Evolutionary conservation across 192 early-diverging fungal genomes (phyloP), one percentile per base, ranked within the genome.

Genomic region (Linnemannia exigua): DNA sequence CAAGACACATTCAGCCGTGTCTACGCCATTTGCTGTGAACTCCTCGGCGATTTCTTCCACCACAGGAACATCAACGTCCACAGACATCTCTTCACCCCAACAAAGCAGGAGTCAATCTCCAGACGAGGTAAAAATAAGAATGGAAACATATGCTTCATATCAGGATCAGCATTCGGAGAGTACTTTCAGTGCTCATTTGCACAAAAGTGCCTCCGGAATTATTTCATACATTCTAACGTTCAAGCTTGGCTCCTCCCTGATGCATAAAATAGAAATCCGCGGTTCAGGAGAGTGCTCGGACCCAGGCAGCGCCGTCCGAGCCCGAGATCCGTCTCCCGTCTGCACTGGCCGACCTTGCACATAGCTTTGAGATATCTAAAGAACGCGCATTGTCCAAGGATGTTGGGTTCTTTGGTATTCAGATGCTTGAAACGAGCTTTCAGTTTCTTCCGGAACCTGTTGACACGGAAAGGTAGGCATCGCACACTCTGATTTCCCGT

Each of bases 361-460:
- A 90, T 36, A 89, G 91, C 38, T 93, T 91, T 69, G 90, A 93
- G 77, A 79, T 88, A 5, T 90, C 90, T 8, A 91, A 90, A 63
- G 89, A 87, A 25, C 67, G 79, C 74, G 88, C 80, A 44, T 48
- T 87, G 74, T 80, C 83, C 28, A 90, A 89, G 76, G 91, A 91
- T 22, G 81, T 90, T 63, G 83, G 72, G 22, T 77, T 89, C 72
- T 91, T 91, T 82, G 87, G 77, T 19, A 87, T 90, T 75, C 89
- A 95, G 83, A 94, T 99, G 96, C 86, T 98, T 41, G 96, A 98
- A 73, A 90, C 94, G 47, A 96, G 96, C 82, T 93, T 96, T 77
- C 92, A 94, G 82, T 94, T 92, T 78, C 89, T 98, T 44, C 97
- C 97, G 16, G 95, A 97, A 63, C 87, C 94, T 22, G 87, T 92